A percentile compares a stretch with the other conserved stretches of the same genome.
These are phyloP conservation scores for Exophiala lecanii-corni DNA, from an alignment of 2,329 filamentous ascomycete genomes.

Conservation along the genomic window DNA sequence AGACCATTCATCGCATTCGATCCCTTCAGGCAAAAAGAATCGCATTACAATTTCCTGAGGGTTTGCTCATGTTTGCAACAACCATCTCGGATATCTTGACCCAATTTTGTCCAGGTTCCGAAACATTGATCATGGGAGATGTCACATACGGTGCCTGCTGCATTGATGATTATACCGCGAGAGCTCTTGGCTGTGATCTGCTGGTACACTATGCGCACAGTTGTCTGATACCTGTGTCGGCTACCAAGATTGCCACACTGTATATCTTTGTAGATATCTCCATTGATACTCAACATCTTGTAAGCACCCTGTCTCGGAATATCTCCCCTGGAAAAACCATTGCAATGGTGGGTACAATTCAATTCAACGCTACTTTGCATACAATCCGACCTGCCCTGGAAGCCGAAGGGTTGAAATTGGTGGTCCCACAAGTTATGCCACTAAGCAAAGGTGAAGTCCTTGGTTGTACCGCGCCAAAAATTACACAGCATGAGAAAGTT, in stretches of 20 bases:
- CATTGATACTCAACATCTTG: slow-evolving; percentile 83
- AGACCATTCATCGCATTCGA: slow-evolving; percentile 92
- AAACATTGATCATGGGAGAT: slow-evolving; percentile 97
- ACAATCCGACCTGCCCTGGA: slow-evolving; percentile 73
- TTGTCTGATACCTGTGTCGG: slow-evolving; percentile 91
- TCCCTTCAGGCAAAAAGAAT: slow-evolving; percentile 73
- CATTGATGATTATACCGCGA: slow-evolving; percentile 95
- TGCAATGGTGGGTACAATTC: slow-evolving; percentile 92
- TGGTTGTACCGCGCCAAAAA: slow-evolving; percentile 85
- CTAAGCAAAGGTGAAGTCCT: slow-evolving; percentile 93
- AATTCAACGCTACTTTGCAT: slow-evolving; percentile 97
- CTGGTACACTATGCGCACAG: slow-evolving; percentile 96
- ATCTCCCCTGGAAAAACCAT: slow-evolving; percentile 81
- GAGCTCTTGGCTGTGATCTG: slow-evolving; percentile 88
- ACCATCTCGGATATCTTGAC: slow-evolving; percentile 96
- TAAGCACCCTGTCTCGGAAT: slow-evolving; percentile 83
- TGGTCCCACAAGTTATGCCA: slow-evolving; percentile 89
- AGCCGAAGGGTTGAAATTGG: slow-evolving; percentile 73
- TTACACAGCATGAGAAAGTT: slow-evolving; percentile 53
- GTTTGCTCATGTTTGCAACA: slow-evolving; percentile 88
- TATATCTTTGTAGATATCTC: slow-evolving; percentile 98
- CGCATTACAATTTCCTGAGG: slow-evolving; percentile 96
- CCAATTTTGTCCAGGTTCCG: slow-evolving; percentile 85
- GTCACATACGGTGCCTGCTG: slow-evolving; percentile 98
- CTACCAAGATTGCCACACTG: slow-evolving; percentile 93